Evolutionary conservation across 163 green algal species (phyloP).

Genomic region (Volvox carteri): DNA sequence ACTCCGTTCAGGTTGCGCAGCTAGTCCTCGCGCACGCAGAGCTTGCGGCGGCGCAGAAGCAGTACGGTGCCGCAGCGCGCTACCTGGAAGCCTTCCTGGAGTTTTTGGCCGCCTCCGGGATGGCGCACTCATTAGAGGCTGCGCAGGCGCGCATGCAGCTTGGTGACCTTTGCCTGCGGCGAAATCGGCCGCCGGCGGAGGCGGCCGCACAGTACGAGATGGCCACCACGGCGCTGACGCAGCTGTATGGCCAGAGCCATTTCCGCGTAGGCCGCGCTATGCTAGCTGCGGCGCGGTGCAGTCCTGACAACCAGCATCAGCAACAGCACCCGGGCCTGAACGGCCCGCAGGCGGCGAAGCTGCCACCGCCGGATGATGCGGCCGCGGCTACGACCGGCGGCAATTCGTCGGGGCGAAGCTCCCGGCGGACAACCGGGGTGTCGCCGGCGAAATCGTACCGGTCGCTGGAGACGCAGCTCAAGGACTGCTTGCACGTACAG

Average conservation of each 20-base stretch:
- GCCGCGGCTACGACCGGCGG: neutral
- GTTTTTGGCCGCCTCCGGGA: neutral
- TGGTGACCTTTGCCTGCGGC: conserved; percentile 27
- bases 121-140: neutral
- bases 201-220: conserved; percentile 40
- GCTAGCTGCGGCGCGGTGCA: conserved; percentile 48
- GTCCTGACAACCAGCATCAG: neutral
- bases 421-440: neutral
- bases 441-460: neutral
- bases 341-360: too few species aligned
- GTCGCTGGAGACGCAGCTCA: conserved; percentile 5
- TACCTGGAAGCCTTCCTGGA: conserved; percentile 24
- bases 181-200: neutral
- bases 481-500: conserved; percentile 52
- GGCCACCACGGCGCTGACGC: neutral
- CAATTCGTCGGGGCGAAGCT: neutral
- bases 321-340: too few species aligned
- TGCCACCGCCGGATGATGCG: neutral
- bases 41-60: neutral
- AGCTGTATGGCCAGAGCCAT: conserved; percentile 44
- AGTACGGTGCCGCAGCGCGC: neutral
- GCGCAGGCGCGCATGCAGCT: conserved; percentile 55
- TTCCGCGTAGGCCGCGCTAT: conserved; percentile 47
- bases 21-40: conserved; percentile 40
- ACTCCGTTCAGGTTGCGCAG: conserved; percentile 4